Conservation (phyloP, 352 stramenopile species). For the Globisporangium emineosum region DNA sequence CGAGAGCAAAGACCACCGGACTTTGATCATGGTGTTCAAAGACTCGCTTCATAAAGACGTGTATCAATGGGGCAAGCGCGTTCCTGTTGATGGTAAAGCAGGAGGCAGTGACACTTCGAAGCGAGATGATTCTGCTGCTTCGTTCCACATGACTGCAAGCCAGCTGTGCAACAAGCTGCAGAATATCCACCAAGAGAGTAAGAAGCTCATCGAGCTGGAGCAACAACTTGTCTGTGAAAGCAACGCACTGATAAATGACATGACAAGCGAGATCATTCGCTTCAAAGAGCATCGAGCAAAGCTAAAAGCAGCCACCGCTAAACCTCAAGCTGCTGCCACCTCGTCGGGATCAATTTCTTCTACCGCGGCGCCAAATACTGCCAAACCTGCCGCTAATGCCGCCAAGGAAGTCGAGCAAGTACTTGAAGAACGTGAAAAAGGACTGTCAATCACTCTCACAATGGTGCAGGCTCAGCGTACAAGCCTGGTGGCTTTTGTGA, state of each 20-base stretch:
- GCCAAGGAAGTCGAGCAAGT: slow-evolving; percentile 64
- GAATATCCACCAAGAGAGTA: slow-evolving; percentile 74
- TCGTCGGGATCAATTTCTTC: background rate
- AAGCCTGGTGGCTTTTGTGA: slow-evolving; percentile 48
- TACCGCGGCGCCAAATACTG: background rate
- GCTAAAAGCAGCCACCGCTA: slow-evolving; percentile 26
- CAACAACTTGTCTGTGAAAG: slow-evolving; percentile 57
- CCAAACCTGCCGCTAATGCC: slow-evolving; percentile 11
- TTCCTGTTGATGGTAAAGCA: slow-evolving; percentile 6
- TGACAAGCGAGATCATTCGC: slow-evolving; percentile 56
- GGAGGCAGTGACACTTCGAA: slow-evolving; percentile 20
- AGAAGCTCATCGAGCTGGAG: slow-evolving; percentile 63
- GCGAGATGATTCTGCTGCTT: slow-evolving; percentile 64
- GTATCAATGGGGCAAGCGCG: slow-evolving; percentile 60
- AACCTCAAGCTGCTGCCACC: background rate
- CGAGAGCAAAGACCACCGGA: slow-evolving; percentile 76
- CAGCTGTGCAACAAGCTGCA: slow-evolving; percentile 80
- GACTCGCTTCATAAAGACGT: slow-evolving; percentile 79
- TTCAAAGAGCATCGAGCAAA: slow-evolving; percentile 52
- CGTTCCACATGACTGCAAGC: slow-evolving; percentile 73
- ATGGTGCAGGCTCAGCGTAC: slow-evolving; percentile 63
- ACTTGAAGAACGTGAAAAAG: slow-evolving; percentile 78
- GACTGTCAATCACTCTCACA: slow-evolving; percentile 61
- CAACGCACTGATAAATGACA: slow-evolving; percentile 65
- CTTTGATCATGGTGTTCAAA: slow-evolving; percentile 81